Percentiles rank a stretch among this genome's conserved stretches.
These are phyloP conservation scores for Cercospora nicotianae DNA, from an alignment of 2,329 filamentous ascomycete species.

Conservation along the genomic window DNA sequence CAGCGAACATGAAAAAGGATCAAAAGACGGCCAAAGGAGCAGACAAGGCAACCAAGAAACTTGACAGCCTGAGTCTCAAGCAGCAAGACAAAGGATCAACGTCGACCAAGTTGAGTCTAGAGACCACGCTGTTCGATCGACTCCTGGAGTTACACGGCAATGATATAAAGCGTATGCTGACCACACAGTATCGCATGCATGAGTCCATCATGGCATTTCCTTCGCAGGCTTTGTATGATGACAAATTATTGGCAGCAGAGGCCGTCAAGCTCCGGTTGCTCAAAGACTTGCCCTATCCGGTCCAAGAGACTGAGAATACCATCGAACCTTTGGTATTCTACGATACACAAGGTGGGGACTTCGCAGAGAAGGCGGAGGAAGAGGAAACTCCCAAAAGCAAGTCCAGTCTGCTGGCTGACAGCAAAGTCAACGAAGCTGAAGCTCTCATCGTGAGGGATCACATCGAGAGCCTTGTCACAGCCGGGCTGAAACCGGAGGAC, in stretches of 20 bases:
- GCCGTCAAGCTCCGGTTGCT: slow-evolving; percentile 73
- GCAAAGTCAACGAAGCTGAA: slow-evolving; percentile 91
- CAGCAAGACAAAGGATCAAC: slow-evolving; percentile 36
- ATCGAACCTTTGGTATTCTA: slow-evolving; percentile 86
- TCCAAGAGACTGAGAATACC: slow-evolving; percentile 81
- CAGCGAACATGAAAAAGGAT: slow-evolving; percentile 51
- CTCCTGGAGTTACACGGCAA: slow-evolving; percentile 78
- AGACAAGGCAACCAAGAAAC: slow-evolving; percentile 12
- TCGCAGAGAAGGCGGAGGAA: slow-evolving; percentile 70
- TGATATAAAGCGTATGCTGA: slow-evolving; percentile 89
- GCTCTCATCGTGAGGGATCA: slow-evolving; percentile 77
- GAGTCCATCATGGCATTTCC: slow-evolving; percentile 94
- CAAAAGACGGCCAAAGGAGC: slow-evolving; percentile 31
- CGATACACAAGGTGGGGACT: slow-evolving; percentile 90
- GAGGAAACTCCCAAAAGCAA: slow-evolving; percentile 55
- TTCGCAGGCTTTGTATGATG: slow-evolving; percentile 82
- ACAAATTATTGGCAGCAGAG: slow-evolving; percentile 76
- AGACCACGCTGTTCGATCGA: slow-evolving; percentile 90
- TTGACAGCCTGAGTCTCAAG: slow-evolving; percentile 10
- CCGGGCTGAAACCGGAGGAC: slow-evolving; percentile 77
- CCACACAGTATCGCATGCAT: slow-evolving; percentile 97
- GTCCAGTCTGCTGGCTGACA: slow-evolving; percentile 63
- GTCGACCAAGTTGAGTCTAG: slow-evolving; percentile 53
- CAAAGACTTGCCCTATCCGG: slow-evolving; percentile 72
- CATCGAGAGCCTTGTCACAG: slow-evolving; percentile 70